A percentile compares a stretch with the other conserved stretches of the same genome.
phyloP scores from a whole-genome alignment of 1,284 basidiomycete species.

The Pseudozyma pruni region DNA sequence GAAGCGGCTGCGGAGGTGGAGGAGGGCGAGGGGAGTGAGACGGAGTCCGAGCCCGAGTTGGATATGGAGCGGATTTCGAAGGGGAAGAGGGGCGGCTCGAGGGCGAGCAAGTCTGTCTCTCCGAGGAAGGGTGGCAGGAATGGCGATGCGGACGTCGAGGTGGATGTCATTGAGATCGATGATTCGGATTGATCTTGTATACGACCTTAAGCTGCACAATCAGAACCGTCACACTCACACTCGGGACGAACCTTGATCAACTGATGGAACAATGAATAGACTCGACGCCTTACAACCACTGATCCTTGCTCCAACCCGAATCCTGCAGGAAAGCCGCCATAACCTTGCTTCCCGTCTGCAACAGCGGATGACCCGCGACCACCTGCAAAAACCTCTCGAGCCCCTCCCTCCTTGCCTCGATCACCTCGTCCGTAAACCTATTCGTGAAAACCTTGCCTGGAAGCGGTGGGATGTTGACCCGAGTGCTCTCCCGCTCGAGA shows the following conservation, averaged over 20 bases:
- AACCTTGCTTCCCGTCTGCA: conserved; percentile 98
- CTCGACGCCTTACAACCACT: conserved; percentile 42
- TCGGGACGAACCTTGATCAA: no score
- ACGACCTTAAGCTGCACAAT: not conserved
- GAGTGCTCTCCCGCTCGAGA: conserved; percentile 92
- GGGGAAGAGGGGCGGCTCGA: conserved; percentile 6
- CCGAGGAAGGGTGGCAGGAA: conserved; percentile 6
- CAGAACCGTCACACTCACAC: not conserved
- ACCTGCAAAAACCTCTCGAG: conserved; percentile 94
- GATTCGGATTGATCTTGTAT: conserved; percentile 27
- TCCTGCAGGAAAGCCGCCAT: conserved; percentile 92
- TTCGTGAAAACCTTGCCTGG: conserved; percentile 81
- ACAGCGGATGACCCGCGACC: conserved; percentile 93
- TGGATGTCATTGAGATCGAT: conserved; percentile 36
- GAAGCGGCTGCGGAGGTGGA: not conserved
- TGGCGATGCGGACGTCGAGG: not conserved
- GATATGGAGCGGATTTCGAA: not conserved
- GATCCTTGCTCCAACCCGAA: conserved; percentile 62
- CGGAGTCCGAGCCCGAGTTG: conserved; percentile 39
- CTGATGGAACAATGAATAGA: no score
- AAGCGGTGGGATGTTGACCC: conserved; percentile 95
- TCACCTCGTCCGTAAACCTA: conserved; percentile 96
- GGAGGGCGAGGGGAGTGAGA: conserved; percentile 23
- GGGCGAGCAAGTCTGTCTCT: conserved; percentile 9
- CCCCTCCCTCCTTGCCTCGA: conserved; percentile 89